Percentiles rank a stretch among this genome's conserved stretches.
phyloP scores from a whole-genome alignment of 176 grass and related monocot species.

The Oryza coarctata region DNA sequence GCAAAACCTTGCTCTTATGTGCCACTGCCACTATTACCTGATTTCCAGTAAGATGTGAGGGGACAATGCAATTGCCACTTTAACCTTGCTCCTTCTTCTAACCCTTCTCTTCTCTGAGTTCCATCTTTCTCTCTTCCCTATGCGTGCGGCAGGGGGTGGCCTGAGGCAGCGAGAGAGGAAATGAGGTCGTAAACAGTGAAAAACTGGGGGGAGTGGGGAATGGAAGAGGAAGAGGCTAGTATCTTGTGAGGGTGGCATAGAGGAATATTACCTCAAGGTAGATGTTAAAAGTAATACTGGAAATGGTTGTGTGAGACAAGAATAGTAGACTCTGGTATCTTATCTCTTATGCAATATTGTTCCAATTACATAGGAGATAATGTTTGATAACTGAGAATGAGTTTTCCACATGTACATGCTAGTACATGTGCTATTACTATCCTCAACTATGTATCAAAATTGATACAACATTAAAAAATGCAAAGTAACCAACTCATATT shows the following conservation, averaged over 20 bases:
- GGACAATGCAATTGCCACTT: no score
- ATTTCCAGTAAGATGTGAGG: no score
- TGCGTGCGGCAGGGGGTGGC: no score
- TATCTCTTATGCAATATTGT: background rate
- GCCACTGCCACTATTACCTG: no score
- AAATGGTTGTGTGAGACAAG: background rate
- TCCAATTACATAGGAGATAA: background rate
- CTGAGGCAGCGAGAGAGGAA: background rate
- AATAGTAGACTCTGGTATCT: background rate
- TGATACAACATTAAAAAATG: background rate
- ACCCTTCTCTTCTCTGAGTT: no score
- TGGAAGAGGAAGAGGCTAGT: background rate
- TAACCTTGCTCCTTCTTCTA: no score
- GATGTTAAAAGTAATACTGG: background rate
- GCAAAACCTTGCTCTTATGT: no score
- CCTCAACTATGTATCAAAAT: background rate
- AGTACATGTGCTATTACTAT: no score
- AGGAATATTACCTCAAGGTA: background rate
- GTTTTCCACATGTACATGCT: background rate
- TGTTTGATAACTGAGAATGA: background rate
- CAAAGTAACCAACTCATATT: background rate
- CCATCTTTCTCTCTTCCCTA: no score
- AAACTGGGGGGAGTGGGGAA: background rate
- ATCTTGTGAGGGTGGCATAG: background rate
- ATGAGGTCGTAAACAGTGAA: background rate